These are phyloP conservation scores for Aspergillus fumigatus DNA, from an alignment of 2,329 filamentous ascomycete species.

Conservation along the genomic window DNA sequence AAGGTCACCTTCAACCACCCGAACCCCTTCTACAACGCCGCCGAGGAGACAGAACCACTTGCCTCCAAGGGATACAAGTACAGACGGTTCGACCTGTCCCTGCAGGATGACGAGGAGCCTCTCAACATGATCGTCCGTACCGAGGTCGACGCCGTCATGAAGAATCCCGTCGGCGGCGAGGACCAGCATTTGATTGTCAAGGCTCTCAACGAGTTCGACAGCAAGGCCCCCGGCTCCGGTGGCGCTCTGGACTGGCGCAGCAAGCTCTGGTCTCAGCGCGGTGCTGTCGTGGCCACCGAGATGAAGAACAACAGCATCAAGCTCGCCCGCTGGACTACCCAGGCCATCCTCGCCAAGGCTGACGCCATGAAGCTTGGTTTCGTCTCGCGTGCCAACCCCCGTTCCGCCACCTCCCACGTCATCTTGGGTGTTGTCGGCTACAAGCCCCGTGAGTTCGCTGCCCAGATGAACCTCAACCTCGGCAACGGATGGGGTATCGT, in stretches of 20 bases:
- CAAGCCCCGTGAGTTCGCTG: slow-evolving; percentile 95
- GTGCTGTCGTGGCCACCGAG: slow-evolving; percentile 95
- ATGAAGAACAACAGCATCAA: slow-evolving; percentile 99
- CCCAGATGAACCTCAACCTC: slow-evolving; percentile 96
- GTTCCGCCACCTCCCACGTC: slow-evolving; percentile 88
- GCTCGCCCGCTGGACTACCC: slow-evolving; percentile 93
- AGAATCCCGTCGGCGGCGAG: slow-evolving; percentile 87
- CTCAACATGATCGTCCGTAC: slow-evolving; percentile 90
- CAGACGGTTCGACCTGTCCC: slow-evolving; percentile 89
- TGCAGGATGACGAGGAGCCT: slow-evolving; percentile 86
- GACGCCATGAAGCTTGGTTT: slow-evolving; percentile 99
- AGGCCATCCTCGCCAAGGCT: slow-evolving; percentile 94
- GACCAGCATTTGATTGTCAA: slow-evolving; percentile 90
- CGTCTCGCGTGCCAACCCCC: slow-evolving; percentile 89
- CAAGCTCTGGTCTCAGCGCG: slow-evolving; percentile 89
- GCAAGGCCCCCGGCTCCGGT: slow-evolving; percentile 91
- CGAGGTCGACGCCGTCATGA: slow-evolving; percentile 91
- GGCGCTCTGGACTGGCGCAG: slow-evolving; percentile 95
- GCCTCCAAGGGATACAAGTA: slow-evolving; percentile 99
- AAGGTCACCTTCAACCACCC: slow-evolving; percentile 81
- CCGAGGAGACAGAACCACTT: slow-evolving; percentile 87
- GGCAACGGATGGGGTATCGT: slow-evolving; percentile 99
- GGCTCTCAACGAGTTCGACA: slow-evolving; percentile 98
- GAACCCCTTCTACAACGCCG: slow-evolving; percentile 96
- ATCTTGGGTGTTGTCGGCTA: slow-evolving; percentile 93